A percentile compares a stretch with the other conserved stretches of the same genome.
Evolutionary conservation across 2,329 filamentous ascomycete genomes (phyloP).

Genomic region (Diaporthe sp.): DNA sequence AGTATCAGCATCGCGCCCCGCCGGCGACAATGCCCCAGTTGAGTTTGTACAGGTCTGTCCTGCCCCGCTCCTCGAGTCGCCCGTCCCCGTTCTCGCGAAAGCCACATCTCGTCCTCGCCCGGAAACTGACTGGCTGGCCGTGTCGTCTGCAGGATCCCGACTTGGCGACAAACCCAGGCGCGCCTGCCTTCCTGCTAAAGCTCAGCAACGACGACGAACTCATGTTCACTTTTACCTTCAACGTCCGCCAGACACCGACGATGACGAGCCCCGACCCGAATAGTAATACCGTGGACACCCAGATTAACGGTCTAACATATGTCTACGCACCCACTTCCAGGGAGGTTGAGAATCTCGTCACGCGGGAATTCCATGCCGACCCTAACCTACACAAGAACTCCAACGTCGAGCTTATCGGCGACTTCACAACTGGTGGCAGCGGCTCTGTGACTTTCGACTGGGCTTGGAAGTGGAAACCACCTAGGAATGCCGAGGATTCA

Average conservation of each 20-base stretch:
- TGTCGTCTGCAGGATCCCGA: conserved; percentile 81
- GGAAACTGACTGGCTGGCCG: conserved; percentile 30
- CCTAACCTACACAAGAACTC: conserved; percentile 97
- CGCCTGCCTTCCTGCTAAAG: conserved; percentile 86
- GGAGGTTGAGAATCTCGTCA: conserved; percentile 94
- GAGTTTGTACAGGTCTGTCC: conserved; percentile 89
- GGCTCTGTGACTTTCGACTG: conserved; percentile 91
- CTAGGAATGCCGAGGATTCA: conserved; percentile 83
- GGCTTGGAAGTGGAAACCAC: conserved; percentile 97
- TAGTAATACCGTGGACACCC: conserved; percentile 74
- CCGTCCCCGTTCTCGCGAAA: not conserved
- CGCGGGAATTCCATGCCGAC: conserved; percentile 95
- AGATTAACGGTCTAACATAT: conserved; percentile 90
- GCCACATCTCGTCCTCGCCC: not conserved
- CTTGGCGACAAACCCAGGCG: conserved; percentile 57
- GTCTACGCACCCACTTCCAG: conserved; percentile 87
- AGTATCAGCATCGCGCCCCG: conserved; percentile 79
- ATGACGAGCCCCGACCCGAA: conserved; percentile 61
- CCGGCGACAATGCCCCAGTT: conserved; percentile 80
- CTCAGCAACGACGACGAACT: conserved; percentile 93
- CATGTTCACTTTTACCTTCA: conserved; percentile 92
- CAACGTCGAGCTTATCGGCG: conserved; percentile 95
- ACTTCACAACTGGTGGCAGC: conserved; percentile 87
- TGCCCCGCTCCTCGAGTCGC: not conserved
- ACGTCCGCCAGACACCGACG: conserved; percentile 68